Conservation (phyloP, 2,329 filamentous ascomycete genomes). For the Zymoseptoria pseudotritici region DNA sequence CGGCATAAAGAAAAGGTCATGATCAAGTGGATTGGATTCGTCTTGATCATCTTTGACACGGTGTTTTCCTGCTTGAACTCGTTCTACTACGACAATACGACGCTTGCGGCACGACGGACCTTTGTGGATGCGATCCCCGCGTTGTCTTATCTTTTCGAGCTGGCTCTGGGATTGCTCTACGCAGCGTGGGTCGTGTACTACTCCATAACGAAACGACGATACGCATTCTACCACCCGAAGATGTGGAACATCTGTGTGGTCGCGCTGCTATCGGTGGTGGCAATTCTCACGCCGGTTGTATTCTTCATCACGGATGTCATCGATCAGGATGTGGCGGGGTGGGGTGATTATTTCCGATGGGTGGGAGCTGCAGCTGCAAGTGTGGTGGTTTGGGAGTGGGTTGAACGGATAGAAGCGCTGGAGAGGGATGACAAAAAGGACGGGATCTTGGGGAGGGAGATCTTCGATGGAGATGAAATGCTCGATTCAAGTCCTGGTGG, state of each 20-base stretch:
- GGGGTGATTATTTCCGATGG: conserved; percentile 94
- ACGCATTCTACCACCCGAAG: conserved; percentile 80
- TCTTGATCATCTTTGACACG: conserved; percentile 81
- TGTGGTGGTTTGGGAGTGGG: conserved; percentile 98
- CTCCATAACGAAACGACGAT: conserved; percentile 80
- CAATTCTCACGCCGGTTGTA: conserved; percentile 81
- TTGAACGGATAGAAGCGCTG: conserved; percentile 84
- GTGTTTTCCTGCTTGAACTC: conserved; percentile 89
- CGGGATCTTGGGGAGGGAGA: conserved; percentile 79
- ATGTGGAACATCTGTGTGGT: conserved; percentile 86
- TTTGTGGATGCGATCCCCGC: conserved; percentile 89
- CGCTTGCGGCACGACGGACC: conserved; percentile 47
- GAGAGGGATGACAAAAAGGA: conserved; percentile 92
- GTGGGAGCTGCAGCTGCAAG: conserved; percentile 90
- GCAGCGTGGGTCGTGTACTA: conserved; percentile 94
- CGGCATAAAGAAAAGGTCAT: conserved; percentile 95
- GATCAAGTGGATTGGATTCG: conserved; percentile 98
- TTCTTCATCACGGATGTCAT: conserved; percentile 91
- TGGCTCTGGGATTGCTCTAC: conserved; percentile 79
- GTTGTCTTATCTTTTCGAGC: conserved; percentile 81
- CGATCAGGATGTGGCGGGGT: conserved; percentile 75
- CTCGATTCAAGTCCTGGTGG: conserved; percentile 55
- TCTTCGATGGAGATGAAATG: conserved; percentile 93
- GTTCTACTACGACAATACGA: conserved; percentile 57
- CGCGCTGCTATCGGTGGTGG: conserved; percentile 66